Evolutionary conservation across 352 stramenopile genomes (phyloP).

Genomic region (Phytophthora macrochlamydospora): DNA sequence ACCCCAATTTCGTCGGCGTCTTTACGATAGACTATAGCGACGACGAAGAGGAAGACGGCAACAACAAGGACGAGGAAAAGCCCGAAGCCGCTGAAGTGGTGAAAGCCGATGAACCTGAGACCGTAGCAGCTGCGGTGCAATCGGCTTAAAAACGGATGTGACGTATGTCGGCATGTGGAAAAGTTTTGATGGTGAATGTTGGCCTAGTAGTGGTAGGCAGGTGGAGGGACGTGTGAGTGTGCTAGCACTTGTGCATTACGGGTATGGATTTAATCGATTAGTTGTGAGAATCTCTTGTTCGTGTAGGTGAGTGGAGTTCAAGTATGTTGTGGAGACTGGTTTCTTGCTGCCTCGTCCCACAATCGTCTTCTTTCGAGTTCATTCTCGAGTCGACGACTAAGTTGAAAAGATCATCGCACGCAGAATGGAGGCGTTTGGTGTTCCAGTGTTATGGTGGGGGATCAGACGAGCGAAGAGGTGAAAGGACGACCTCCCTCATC

Average conservation of each 20-base stretch:
- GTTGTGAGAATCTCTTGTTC: constrained; percentile 9
- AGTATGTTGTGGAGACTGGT: no score
- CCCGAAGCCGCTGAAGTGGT: constrained; percentile 5
- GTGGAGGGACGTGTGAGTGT: constrained; percentile 7
- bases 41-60: constrained; percentile 54
- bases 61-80: constrained; percentile 6
- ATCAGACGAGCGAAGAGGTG: no score
- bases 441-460: no score
- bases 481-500: no score
- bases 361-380: no score
- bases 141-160: constrained; percentile 19
- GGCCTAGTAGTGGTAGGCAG: constrained; percentile 11
- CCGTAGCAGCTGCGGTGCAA: background rate
- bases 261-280: constrained; percentile 22
- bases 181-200: constrained; percentile 17
- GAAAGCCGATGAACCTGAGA: constrained; percentile 16
- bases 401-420: no score
- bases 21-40: constrained; percentile 87
- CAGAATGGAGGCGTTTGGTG: no score
- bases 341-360: no score
- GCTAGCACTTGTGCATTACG: constrained; percentile 2
- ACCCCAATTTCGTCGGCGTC: constrained; percentile 66
- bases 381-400: no score
- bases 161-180: background rate
- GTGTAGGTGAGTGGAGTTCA: no score